These are phyloP conservation scores for Smallanthus sonchifolius DNA, from an alignment of 129 eudicot species.

Conservation along the genomic window DNA sequence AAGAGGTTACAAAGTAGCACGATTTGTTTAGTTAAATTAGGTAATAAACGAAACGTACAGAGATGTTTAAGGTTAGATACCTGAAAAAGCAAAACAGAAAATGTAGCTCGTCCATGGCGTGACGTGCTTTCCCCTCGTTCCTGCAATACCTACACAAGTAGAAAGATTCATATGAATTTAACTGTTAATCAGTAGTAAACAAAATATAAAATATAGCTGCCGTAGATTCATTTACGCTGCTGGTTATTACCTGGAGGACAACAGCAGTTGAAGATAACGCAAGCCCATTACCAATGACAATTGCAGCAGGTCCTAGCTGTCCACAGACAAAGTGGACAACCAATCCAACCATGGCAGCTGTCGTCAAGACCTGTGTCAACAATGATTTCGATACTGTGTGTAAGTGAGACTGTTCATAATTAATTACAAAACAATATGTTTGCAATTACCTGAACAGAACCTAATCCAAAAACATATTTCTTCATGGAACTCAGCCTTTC, in stretches of 20 bases:
- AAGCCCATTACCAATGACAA: slow-evolving; percentile 95
- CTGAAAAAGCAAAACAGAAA: slow-evolving; percentile 97
- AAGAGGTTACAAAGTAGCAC: slow-evolving; percentile 12
- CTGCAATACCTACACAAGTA: slow-evolving; percentile 79
- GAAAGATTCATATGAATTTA: neutral
- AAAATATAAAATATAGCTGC: neutral
- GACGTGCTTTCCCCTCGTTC: slow-evolving; percentile 99
- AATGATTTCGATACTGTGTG: slow-evolving; percentile 1
- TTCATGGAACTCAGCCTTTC: slow-evolving; percentile 99
- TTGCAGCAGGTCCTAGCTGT: slow-evolving; percentile 92
- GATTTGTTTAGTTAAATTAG: neutral
- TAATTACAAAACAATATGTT: slow-evolving; percentile 13
- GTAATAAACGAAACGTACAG: neutral
- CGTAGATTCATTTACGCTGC: neutral
- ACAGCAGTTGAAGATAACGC: slow-evolving; percentile 98
- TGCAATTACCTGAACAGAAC: slow-evolving; percentile 79
- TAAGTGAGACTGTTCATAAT: neutral
- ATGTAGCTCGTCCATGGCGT: slow-evolving; percentile 98
- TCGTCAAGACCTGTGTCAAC: slow-evolving; percentile 63
- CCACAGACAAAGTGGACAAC: slow-evolving; percentile 68
- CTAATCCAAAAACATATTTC: slow-evolving; percentile 98
- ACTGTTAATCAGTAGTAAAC: neutral
- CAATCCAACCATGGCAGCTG: slow-evolving; percentile 85
- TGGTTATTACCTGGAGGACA: slow-evolving; percentile 80
- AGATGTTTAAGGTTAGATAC: slow-evolving; percentile 29